Evolutionary conservation across 257 asterid species (phyloP).

Genomic region (Coffea canephora): DNA sequence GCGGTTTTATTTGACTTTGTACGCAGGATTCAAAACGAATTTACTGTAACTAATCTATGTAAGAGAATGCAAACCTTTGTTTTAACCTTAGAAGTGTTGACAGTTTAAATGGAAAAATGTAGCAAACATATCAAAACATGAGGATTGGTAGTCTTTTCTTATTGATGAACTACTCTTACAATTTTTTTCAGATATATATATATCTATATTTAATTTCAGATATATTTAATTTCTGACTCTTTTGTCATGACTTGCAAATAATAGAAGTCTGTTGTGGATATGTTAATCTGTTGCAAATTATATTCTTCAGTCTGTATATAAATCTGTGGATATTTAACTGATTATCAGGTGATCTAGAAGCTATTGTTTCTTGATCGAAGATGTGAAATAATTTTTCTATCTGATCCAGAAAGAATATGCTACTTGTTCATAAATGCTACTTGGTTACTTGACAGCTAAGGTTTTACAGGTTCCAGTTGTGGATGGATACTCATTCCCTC

Average conservation of each 20-base stretch:
- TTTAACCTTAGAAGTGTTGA: background rate
- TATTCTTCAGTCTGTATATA: background rate
- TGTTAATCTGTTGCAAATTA: background rate
- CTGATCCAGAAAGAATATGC: too few species aligned
- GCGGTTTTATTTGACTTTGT: background rate
- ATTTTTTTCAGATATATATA: too few species aligned
- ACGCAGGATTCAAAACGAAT: background rate
- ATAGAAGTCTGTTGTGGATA: background rate
- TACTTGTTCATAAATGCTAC: background rate
- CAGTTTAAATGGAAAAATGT: background rate
- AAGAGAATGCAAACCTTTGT: background rate
- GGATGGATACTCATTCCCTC: slow-evolving; percentile 98
- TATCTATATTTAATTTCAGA: too few species aligned
- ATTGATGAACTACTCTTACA: too few species aligned
- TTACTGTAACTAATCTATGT: background rate
- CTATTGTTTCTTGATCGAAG: background rate
- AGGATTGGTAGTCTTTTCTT: background rate
- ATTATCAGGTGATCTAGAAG: background rate
- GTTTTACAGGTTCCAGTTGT: slow-evolving; percentile 86
- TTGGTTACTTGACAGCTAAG: slow-evolving; percentile 6
- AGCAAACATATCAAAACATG: background rate
- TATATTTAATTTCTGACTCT: too few species aligned
- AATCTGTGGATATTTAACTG: background rate
- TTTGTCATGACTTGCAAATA: too few species aligned
- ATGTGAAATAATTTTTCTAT: background rate